phyloP scores from a whole-genome alignment of 2,329 filamentous ascomycete genomes.

The Trichophyton equinum region DNA sequence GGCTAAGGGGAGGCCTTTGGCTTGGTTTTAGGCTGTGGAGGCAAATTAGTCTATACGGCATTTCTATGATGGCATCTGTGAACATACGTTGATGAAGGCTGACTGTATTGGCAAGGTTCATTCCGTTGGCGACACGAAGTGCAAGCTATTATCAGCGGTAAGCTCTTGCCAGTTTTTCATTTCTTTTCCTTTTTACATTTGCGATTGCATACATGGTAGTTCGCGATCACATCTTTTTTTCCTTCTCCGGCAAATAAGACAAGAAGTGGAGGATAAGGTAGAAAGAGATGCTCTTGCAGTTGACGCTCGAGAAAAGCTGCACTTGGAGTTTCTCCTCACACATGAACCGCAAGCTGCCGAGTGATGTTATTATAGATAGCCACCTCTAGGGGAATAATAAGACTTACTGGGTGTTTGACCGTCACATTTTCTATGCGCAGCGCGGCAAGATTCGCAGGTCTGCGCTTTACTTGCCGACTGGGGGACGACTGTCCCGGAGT shows the following conservation, averaged over 20 bases:
- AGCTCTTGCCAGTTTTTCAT: background rate
- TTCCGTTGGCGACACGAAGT: background rate
- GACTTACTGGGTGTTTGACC: background rate
- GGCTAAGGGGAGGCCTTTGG: background rate
- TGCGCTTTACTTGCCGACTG: background rate
- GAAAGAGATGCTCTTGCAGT: background rate
- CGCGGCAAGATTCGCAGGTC: background rate
- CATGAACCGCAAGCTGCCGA: background rate
- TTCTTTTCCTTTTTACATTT: background rate
- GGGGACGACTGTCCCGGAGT: background rate
- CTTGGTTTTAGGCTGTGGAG: background rate
- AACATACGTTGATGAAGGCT: background rate
- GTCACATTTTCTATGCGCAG: background rate
- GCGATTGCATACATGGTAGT: constrained; percentile 6
- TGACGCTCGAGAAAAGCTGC: background rate
- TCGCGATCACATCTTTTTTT: constrained; percentile 11
- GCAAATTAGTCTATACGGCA: background rate
- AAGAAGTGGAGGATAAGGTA: background rate
- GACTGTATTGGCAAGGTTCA: background rate
- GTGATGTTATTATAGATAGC: background rate
- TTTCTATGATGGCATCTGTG: background rate
- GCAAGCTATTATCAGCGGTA: constrained; percentile 1
- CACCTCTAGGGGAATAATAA: background rate
- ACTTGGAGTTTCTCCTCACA: background rate
- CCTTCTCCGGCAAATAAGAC: constrained; percentile 5